phyloP scores from a whole-genome alignment of 2,329 filamentous ascomycete species.

The Aspergillus ochraceoroseus region DNA sequence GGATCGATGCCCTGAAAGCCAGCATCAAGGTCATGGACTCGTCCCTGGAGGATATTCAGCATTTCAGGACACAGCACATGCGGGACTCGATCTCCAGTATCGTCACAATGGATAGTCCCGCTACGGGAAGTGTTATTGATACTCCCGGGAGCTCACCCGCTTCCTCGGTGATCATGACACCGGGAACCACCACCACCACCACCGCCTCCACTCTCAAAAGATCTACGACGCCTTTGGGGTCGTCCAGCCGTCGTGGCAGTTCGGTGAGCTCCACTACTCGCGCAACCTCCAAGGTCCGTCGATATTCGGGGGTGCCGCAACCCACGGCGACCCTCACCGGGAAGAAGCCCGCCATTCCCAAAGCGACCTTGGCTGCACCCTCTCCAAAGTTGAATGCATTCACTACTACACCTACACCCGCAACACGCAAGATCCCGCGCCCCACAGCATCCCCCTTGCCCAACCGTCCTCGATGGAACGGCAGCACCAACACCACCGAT shows the following conservation, averaged over 20 bases:
- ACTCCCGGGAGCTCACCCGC: constrained; percentile 68
- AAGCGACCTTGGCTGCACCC: constrained; percentile 33
- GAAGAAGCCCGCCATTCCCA: constrained; percentile 39
- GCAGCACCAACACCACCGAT: constrained; percentile 62
- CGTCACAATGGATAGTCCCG: constrained; percentile 73
- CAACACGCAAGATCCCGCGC: constrained; percentile 39
- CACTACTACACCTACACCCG: constrained; percentile 51
- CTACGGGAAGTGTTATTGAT: constrained; percentile 63
- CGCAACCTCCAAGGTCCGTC: constrained; percentile 39
- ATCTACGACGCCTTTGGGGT: constrained; percentile 42
- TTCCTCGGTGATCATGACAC: constrained; percentile 57
- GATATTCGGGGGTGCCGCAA: constrained; percentile 48
- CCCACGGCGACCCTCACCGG: constrained; percentile 26
- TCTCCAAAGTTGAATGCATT: constrained; percentile 37
- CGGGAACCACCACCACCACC: too few species aligned
- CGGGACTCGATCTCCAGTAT: constrained; percentile 92
- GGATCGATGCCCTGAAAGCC: constrained; percentile 70
- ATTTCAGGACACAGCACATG: constrained; percentile 64
- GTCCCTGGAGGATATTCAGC: constrained; percentile 64
- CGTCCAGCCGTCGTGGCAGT: constrained; percentile 47
- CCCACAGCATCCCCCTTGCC: constrained; percentile 41
- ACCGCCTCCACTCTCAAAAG: constrained; percentile 49
- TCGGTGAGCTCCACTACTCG: constrained; percentile 41
- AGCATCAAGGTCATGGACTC: constrained; percentile 73
- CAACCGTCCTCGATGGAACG: constrained; percentile 68